Conservation (phyloP, 31 red algal genomes). For the Pterothamnion heteromorphum region DNA sequence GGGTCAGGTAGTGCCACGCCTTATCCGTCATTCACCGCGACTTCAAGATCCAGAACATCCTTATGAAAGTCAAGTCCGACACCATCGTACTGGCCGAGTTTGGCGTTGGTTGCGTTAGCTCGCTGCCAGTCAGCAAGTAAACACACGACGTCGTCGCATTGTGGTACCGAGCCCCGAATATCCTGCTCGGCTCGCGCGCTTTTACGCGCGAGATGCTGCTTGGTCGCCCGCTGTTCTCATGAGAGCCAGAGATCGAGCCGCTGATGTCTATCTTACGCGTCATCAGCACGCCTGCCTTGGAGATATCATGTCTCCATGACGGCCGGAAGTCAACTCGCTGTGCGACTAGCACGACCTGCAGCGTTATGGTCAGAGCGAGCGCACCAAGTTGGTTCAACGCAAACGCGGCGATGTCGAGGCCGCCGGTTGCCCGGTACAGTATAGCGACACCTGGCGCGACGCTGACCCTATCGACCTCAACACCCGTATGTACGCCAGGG, state of each 20-base stretch:
- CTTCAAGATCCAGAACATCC: conserved; percentile 91
- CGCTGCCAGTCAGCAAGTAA: conserved; percentile 82
- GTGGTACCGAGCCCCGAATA: conserved; percentile 96
- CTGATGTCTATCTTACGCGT: conserved; percentile 82
- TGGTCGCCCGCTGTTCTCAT: conserved; percentile 66
- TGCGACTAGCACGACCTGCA: too few relatives aligned
- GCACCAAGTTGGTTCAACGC: too few relatives aligned
- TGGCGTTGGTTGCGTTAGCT: conserved; percentile 78
- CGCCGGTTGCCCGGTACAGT: too few relatives aligned
- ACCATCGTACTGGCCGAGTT: conserved; percentile 95
- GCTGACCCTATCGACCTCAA: too few relatives aligned
- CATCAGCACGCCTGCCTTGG: conserved; percentile 91
- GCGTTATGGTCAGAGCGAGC: too few relatives aligned
- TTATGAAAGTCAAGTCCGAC: conserved; percentile 66
- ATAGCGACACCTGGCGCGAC: too few relatives aligned
- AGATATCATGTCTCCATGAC: too few relatives aligned
- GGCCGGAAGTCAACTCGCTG: too few relatives aligned
- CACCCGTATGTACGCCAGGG: too few relatives aligned
- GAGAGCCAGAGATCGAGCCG: conserved; percentile 85
- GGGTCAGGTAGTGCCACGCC: too few relatives aligned
- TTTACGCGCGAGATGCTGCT: conserved; percentile 79
- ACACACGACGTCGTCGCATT: conserved; percentile 96
- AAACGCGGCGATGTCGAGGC: too few relatives aligned
- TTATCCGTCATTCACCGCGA: conserved; percentile 83
- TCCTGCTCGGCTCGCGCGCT: conserved; percentile 85